Conservation (phyloP, 2,329 filamentous ascomycete genomes). For the Huntiella bhutanensis region DNA sequence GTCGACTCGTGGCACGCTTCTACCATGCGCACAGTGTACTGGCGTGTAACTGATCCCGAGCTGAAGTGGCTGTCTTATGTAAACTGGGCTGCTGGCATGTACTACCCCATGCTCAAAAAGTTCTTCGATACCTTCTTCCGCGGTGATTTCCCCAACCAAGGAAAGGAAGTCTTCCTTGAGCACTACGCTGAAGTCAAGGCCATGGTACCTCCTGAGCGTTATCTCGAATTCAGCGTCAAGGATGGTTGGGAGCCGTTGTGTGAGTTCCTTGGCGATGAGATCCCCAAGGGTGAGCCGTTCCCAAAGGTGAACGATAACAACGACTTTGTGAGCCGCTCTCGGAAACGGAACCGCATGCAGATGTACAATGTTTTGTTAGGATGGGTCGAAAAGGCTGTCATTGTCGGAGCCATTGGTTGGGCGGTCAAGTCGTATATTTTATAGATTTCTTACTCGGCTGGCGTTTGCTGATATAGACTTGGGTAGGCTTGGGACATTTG, state of each 20-base stretch:
- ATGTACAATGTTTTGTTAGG: slow-evolving; percentile 19
- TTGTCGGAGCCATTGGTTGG: slow-evolving; percentile 1
- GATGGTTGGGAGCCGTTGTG: slow-evolving; percentile 23
- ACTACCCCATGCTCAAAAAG: slow-evolving; percentile 42
- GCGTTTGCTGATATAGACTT: no score
- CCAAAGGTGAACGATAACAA: slow-evolving; percentile 20
- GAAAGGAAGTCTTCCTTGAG: slow-evolving; percentile 39
- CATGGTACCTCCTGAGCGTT: slow-evolving; percentile 15
- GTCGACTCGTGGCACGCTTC: slow-evolving; percentile 44
- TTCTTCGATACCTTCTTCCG: slow-evolving; percentile 52
- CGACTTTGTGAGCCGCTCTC: slow-evolving; percentile 19
- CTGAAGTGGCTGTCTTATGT: slow-evolving; percentile 18
- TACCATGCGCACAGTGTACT: slow-evolving; percentile 43
- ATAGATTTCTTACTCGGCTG: background rate
- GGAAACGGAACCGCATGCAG: slow-evolving; percentile 19
- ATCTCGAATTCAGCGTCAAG: slow-evolving; percentile 19
- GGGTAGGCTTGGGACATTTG: no score
- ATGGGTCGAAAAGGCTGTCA: slow-evolving; percentile 5
- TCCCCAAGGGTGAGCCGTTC: slow-evolving; percentile 20
- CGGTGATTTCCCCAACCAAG: slow-evolving; percentile 44
- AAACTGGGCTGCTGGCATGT: slow-evolving; percentile 42
- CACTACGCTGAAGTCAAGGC: slow-evolving; percentile 20
- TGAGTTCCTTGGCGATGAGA: slow-evolving; percentile 19
- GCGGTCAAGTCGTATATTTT: background rate
- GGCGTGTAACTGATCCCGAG: slow-evolving; percentile 25